Conservation (phyloP, 176 grass and related monocot species). For the Oryza australiensis region DNA sequence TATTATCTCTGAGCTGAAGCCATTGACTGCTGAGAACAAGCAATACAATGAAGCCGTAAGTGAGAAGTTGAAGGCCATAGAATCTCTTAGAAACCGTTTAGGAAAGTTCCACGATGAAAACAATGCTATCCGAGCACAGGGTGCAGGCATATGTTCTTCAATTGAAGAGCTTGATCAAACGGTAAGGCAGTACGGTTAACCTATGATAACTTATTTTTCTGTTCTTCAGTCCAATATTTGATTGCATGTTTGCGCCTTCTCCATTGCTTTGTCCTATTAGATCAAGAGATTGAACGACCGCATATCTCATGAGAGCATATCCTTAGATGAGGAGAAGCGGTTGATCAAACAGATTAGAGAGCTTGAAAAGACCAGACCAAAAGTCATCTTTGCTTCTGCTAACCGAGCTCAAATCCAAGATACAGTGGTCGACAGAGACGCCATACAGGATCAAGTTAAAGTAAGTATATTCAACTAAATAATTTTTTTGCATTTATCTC, state of each 20-base stretch:
- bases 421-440: constrained; percentile 73
- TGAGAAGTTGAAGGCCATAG: constrained; percentile 80
- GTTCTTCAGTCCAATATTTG: constrained; percentile 11
- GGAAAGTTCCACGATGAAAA: constrained; percentile 83
- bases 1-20: constrained; percentile 70
- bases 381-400: constrained; percentile 74
- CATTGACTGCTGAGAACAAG: constrained; percentile 71
- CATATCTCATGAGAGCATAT: constrained; percentile 88
- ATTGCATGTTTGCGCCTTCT: constrained; percentile 37
- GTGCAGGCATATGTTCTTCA: constrained; percentile 86
- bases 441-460: constrained; percentile 87
- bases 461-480: constrained; percentile 52
- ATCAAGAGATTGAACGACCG: constrained; percentile 80
- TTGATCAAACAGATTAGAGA: constrained; percentile 85
- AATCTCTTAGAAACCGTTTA: constrained; percentile 71
- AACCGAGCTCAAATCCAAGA: constrained; percentile 76
- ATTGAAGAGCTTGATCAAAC: constrained; percentile 82
- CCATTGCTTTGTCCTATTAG: constrained; percentile 39
- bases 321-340: constrained; percentile 83
- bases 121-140: constrained; percentile 69
- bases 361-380: constrained; percentile 83
- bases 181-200: constrained; percentile 65
- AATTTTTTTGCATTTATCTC: constrained; percentile 24
- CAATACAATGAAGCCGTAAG: constrained; percentile 64
- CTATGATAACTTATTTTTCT: constrained; percentile 9